A percentile compares a stretch with the other conserved stretches of the same genome.
phyloP scores from a whole-genome alignment of 495 filamentous ascomycete species.

The Penicillium odoratum region DNA sequence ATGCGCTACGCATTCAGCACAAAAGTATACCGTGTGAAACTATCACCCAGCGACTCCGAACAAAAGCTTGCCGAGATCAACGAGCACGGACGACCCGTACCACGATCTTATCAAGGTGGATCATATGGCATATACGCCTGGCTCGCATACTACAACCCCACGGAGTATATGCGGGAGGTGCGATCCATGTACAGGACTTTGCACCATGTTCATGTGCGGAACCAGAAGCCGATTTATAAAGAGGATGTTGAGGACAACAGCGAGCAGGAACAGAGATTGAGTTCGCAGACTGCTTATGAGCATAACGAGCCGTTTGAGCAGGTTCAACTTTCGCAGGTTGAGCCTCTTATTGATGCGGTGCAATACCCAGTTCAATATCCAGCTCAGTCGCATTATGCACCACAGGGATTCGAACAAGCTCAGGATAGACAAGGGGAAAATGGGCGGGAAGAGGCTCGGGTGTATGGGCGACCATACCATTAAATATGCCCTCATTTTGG shows the following conservation, averaged over 20 bases:
- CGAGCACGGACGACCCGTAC: not conserved
- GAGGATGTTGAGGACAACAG: not conserved
- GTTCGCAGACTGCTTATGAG: not conserved
- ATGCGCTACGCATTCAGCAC: conserved; percentile 33
- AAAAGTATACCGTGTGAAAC: conserved; percentile 18
- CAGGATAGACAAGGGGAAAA: not conserved
- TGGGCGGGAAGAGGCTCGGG: not conserved
- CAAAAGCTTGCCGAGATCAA: not conserved
- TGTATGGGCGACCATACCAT: not conserved
- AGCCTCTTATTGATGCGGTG: not conserved
- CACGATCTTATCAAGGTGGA: conserved; percentile 20
- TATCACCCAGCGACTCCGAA: not conserved
- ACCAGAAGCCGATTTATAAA: not conserved
- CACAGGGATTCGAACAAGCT: not conserved
- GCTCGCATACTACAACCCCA: conserved; percentile 12
- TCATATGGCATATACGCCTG: conserved; percentile 16
- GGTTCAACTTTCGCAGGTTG: not conserved
- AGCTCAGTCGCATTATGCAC: not conserved
- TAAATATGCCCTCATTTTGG: too few species aligned
- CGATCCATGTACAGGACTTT: conserved; percentile 7
- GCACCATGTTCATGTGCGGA: not conserved
- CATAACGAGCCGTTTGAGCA: not conserved
- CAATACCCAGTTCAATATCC: not conserved
- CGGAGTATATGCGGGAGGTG: conserved; percentile 15
- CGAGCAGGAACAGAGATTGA: not conserved